Conservation (phyloP, 768 basidiomycete species). For the Mycena filopes region DNA sequence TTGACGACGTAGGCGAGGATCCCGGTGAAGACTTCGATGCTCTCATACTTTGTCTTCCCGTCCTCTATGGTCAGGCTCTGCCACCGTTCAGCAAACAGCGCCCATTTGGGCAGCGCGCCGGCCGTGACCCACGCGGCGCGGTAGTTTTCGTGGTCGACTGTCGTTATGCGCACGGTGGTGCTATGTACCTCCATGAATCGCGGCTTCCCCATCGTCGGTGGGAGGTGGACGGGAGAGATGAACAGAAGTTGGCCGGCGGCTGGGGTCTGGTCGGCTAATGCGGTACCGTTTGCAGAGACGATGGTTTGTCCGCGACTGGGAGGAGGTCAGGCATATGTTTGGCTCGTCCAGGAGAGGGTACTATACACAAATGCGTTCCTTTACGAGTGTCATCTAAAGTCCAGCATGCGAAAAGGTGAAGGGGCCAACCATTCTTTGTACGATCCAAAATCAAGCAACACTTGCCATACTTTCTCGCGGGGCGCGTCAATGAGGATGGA, state of each 20-base stretch:
- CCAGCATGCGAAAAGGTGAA: neutral
- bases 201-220: slow-evolving; percentile 23
- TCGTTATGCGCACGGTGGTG: slow-evolving; percentile 48
- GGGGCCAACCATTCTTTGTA: slow-evolving; percentile 69
- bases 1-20: slow-evolving; percentile 61
- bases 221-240: slow-evolving; percentile 20
- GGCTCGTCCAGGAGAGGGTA: neutral
- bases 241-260: neutral
- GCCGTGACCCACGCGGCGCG: slow-evolving; percentile 63
- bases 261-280: slow-evolving; percentile 18
- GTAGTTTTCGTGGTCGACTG: slow-evolving; percentile 62
- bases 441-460: slow-evolving; percentile 67
- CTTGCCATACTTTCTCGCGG: slow-evolving; percentile 67
- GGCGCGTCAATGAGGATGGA: slow-evolving; percentile 71
- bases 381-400: neutral
- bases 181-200: slow-evolving; percentile 8
- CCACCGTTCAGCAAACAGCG: slow-evolving; percentile 59
- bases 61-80: slow-evolving; percentile 60
- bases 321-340: neutral
- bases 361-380: slow-evolving; percentile 31
- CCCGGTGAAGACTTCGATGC: slow-evolving; percentile 68
- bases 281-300: neutral
- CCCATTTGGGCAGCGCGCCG: slow-evolving; percentile 13
- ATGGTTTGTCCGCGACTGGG: slow-evolving; percentile 24
- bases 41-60: slow-evolving; percentile 72